Base-by-base conservation (phyloP, 2,329 filamentous ascomycete species). In the Bipolaris victoriae region DNA sequence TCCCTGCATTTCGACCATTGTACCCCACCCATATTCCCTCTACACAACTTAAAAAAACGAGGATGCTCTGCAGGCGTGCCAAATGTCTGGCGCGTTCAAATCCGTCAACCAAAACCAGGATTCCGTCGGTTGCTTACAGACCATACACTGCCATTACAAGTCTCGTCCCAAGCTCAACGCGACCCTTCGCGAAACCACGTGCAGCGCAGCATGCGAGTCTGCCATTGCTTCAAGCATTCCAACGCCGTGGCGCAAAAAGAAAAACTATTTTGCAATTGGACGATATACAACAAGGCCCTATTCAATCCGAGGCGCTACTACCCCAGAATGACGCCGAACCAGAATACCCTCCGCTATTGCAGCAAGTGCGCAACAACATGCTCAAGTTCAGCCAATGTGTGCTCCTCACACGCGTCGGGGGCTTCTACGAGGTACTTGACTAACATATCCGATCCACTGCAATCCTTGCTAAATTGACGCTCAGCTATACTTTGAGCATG, bases 291-390 rank as follows among this genome's bases (percentile, higher is more conserved):
- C 86, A 89, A 71, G 86, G 86, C 4, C 70, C 77, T 4, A 72
- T 88, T 39, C 76, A 81, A 41, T 62, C 78, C 26, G 68, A 76
- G 20, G 73, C 81, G 6, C 68, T 80, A 53, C 66, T 66, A 15
- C 73, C 78, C 33, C 73, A 76, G 48, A 73, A 79, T 41, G 78
- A 83, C 52, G 78, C 83, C 51, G 76, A 78, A 31, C 83, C 83
- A 18, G 81, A 81, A 57, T 97, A 97, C 76, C 93, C 95, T 15
- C 90, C 91, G n/a, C 90, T 98, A 46, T 81, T 98, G 56, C 86
- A 92, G 71, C 92, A 97, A 74, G 94, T 91, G 26, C 86, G 87
- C 55, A 91, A 88, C 65, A 96, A 97, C 78, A 97, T 98, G 89
- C 84, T 87, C 65, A 92, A 90, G 69, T 97, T 96, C 78, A 86